Conservation (phyloP, 495 filamentous ascomycete genomes). For the Aspergillus homomorphus region DNA sequence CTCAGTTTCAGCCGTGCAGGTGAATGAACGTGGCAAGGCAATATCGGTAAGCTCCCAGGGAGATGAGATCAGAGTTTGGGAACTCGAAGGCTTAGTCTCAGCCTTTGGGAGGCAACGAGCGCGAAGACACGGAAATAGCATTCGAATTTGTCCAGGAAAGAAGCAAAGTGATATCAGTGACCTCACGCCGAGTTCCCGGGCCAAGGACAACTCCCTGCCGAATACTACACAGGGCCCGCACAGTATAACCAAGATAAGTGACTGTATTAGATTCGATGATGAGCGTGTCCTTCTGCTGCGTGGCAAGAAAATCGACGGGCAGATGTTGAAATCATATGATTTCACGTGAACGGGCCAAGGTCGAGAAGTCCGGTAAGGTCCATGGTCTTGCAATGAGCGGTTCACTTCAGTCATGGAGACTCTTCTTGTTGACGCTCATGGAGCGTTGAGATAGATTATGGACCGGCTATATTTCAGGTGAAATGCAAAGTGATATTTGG, state of each 20-base stretch:
- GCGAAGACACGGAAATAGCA: slow-evolving; percentile 48
- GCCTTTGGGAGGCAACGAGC: slow-evolving; percentile 39
- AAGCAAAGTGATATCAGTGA: slow-evolving; percentile 8
- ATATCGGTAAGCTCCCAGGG: slow-evolving; percentile 81
- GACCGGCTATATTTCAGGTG: too few relatives aligned
- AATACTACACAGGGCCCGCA: background rate
- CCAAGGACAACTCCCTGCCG: background rate
- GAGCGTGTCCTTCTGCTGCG: slow-evolving; percentile 86
- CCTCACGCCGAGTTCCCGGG: background rate
- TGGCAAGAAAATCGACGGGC: slow-evolving; percentile 61
- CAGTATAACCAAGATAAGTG: slow-evolving; percentile 31
- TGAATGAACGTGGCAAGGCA: slow-evolving; percentile 83
- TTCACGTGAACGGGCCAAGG: slow-evolving; percentile 58
- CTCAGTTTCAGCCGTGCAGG: slow-evolving; percentile 79
- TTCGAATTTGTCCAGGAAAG: slow-evolving; percentile 49
- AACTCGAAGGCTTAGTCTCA: slow-evolving; percentile 72
- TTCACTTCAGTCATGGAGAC: background rate
- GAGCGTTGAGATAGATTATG: too few relatives aligned
- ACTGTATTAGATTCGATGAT: slow-evolving; percentile 90
- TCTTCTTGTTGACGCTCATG: background rate
- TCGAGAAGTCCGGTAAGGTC: too few relatives aligned
- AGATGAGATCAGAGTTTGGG: slow-evolving; percentile 90
- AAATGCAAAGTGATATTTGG: too few relatives aligned
- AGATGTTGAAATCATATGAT: slow-evolving; percentile 85
- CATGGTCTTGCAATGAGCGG: background rate